Evolutionary conservation across 1,284 basidiomycete genomes (phyloP).

Genomic region (Psilocybe mexicana): DNA sequence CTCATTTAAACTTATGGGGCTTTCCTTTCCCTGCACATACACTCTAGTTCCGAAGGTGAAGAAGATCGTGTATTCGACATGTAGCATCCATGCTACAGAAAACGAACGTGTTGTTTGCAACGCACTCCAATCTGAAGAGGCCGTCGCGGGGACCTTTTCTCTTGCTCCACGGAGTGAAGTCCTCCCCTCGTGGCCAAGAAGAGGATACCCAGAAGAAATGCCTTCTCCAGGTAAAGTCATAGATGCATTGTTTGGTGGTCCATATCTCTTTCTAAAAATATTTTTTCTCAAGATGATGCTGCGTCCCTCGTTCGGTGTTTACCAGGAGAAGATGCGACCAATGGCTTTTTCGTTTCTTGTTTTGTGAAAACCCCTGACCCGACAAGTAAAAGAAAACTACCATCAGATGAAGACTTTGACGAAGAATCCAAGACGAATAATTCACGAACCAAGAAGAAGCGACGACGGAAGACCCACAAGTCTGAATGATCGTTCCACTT

Average conservation of each 20-base stretch:
- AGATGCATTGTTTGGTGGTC: neutral
- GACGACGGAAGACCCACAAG: constrained; percentile 18
- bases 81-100: constrained; percentile 88
- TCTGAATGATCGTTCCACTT: neutral
- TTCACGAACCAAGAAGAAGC: constrained; percentile 32
- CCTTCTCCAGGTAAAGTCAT: constrained; percentile 39
- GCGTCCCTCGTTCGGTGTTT: constrained; percentile 79
- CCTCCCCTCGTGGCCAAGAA: constrained; percentile 76
- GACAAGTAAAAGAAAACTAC: constrained; percentile 21
- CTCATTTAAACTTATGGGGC: constrained; percentile 19
- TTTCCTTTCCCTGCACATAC: constrained; percentile 5
- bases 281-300: constrained; percentile 50
- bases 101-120: constrained; percentile 78
- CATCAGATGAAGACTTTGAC: constrained; percentile 20
- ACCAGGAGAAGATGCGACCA: constrained; percentile 85
- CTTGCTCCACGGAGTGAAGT: constrained; percentile 69
- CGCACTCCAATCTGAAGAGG: constrained; percentile 73
- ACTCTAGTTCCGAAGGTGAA: constrained; percentile 59
- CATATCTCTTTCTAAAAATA: constrained; percentile 1
- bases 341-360: constrained; percentile 94
- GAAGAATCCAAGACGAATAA: constrained; percentile 3
- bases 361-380: constrained; percentile 51
- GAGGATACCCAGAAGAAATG: constrained; percentile 72
- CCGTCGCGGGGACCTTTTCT: constrained; percentile 54
- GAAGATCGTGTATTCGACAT: constrained; percentile 94